Percentiles rank a stretch among this genome's conserved stretches.
Evolutionary conservation across 805 yeast genomes (phyloP).

Genomic region (Candida maesae): DNA sequence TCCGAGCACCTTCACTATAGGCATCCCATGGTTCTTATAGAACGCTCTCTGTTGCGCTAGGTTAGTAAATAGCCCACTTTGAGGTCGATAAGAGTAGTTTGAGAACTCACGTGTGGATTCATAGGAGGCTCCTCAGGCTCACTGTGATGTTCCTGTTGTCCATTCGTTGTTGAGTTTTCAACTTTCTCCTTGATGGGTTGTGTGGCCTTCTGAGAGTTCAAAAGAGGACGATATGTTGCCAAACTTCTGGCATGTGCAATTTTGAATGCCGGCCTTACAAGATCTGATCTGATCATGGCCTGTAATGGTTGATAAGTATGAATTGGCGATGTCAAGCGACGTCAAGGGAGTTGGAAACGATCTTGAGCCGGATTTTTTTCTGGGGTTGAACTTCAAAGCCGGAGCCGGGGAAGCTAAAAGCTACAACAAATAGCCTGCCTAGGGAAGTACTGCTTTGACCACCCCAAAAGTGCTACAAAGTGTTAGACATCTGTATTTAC

Average conservation of each 20-base stretch:
- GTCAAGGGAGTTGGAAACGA: too few relatives aligned
- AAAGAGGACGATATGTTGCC: background rate
- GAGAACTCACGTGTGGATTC: slow-evolving; percentile 22
- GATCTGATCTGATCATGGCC: slow-evolving; percentile 1
- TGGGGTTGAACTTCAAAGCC: background rate
- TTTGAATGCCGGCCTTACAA: background rate
- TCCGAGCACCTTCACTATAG: slow-evolving; percentile 41
- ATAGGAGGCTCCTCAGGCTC: slow-evolving; percentile 3
- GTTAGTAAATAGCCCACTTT: too few relatives aligned
- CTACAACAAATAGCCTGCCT: too few relatives aligned
- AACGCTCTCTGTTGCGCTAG: slow-evolving; percentile 29
- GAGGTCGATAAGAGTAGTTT: background rate
- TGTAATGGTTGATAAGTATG: background rate
- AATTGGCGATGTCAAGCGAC: too few relatives aligned
- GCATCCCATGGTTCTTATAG: slow-evolving; percentile 44
- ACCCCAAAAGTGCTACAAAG: too few relatives aligned
- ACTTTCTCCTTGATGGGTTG: background rate
- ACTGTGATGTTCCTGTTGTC: background rate
- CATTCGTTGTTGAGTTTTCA: background rate
- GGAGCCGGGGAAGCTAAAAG: too few relatives aligned
- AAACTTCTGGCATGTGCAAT: background rate
- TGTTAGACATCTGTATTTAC: too few relatives aligned
- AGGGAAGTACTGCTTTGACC: too few relatives aligned
- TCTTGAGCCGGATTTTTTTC: too few relatives aligned
- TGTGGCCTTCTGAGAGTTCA: slow-evolving; percentile 1